phyloP scores from a whole-genome alignment of 768 basidiomycete genomes.

The Macrocybe gigantea region DNA sequence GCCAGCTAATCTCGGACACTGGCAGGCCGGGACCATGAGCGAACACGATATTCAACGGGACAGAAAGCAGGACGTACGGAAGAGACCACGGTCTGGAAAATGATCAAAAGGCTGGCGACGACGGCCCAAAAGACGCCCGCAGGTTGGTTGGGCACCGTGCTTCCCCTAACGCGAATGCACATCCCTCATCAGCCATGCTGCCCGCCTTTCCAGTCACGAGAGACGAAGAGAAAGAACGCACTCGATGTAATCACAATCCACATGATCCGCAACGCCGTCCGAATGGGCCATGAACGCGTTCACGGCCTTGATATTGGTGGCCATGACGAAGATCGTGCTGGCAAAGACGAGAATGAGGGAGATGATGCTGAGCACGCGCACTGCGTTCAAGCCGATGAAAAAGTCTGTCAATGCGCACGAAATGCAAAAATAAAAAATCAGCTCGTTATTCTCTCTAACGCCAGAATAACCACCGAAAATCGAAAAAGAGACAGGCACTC shows the following conservation, averaged over 20 bases:
- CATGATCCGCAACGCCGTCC: conserved; percentile 25
- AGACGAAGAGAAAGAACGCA: conserved; percentile 25
- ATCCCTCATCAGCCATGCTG: not conserved
- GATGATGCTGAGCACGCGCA: conserved; percentile 73
- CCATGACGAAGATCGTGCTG: conserved; percentile 68
- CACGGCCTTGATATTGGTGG: conserved; percentile 71
- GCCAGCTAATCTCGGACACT: conserved; percentile 80
- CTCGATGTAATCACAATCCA: conserved; percentile 79
- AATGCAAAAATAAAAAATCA: not conserved
- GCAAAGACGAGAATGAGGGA: conserved; percentile 77
- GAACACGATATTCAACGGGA: not conserved
- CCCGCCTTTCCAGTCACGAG: not conserved
- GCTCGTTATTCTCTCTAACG: not conserved
- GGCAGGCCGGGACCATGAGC: not conserved
- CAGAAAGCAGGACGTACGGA: conserved; percentile 34
- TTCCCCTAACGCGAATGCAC: conserved; percentile 34
- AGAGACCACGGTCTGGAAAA: conserved; percentile 72
- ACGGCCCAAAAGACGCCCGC: conserved; percentile 93
- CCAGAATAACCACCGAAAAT: not conserved
- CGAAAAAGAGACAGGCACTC: conserved; percentile 5
- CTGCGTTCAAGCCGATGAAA: conserved; percentile 74
- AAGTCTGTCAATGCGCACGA: conserved; percentile 19
- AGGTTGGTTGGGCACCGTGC: conserved; percentile 90
- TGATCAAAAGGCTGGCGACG: conserved; percentile 78
- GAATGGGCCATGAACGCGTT: conserved; percentile 51